These are phyloP conservation scores for Neurospora terricola DNA, from an alignment of 495 filamentous ascomycete genomes.

Conservation along the genomic window DNA sequence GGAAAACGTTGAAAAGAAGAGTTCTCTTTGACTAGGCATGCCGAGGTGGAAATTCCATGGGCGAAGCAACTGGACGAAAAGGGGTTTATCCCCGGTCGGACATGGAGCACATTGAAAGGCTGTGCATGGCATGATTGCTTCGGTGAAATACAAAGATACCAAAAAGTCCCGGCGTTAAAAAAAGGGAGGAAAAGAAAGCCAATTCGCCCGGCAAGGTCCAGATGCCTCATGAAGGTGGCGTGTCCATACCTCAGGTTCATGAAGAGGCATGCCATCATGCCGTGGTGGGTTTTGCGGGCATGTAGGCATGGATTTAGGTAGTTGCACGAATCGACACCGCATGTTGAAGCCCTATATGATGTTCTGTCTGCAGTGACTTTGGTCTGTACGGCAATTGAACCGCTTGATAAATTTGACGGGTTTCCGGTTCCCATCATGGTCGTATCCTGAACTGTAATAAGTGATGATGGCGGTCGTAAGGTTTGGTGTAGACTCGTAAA, in stretches of 20 bases:
- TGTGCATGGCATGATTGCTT: background rate
- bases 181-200: background rate
- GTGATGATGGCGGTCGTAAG: background rate
- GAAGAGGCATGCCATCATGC: background rate
- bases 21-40: background rate
- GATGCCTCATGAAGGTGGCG: background rate
- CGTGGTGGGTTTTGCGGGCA: background rate
- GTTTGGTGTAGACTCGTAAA: background rate
- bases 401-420: background rate
- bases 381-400: background rate
- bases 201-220: background rate
- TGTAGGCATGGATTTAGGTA: background rate
- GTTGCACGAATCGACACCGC: background rate
- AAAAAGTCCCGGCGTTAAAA: background rate
- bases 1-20: background rate
- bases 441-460: background rate
- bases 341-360: background rate
- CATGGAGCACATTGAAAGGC: background rate
- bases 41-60: background rate
- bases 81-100: background rate
- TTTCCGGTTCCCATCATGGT: background rate
- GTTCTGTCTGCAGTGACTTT: background rate
- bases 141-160: background rate
- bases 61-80: background rate
- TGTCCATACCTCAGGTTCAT: background rate